Evolutionary conservation across 1,284 basidiomycete species (phyloP), one percentile per base, ranked within the genome.

Genomic region (Chalciporus sp.): DNA sequence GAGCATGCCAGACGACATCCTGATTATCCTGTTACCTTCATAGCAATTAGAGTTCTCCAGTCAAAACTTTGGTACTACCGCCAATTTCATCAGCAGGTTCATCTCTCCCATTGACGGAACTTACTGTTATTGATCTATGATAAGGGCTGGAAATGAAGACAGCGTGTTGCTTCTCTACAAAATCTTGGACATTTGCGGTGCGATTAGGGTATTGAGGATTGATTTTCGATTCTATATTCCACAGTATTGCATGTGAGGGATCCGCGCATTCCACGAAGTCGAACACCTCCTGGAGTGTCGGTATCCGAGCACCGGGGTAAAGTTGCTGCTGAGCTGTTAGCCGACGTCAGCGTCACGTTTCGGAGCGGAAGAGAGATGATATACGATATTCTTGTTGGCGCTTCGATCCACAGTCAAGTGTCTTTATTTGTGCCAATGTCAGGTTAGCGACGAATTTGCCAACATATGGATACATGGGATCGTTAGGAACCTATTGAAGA

Each of bases 221-320:
- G 54, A 92, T 80, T 70, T 92, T 93, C 41, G 86, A 88, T 72
- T 92, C 90, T 56, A 93, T 88, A 66, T 92, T 92, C 80, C 84
- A 90, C 29, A 77, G 70, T 20, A 91, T 77, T 41, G 75, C 68
- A 52, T 80, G 81, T 28, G 76, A 66, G 1, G 82, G 80, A 62
- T 89, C 89, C 3, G 81, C 86, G 61, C 90, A 92, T 44, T 78
- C 76, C 8, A 82, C 86, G 63, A 92, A 92, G 46, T 84, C 81
- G 62, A 93, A 91, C 11, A 91, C 72, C 69, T 92, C 88, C 58
- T 77, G 69, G 31, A 92, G 71, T 1, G 90, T 92, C 7, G 88
- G 83, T 52, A 93, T 82, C 55, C 79, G 84, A 27, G 84, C 83
- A 14, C 83, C 82, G 1, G 88, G 83, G 62, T 85, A 87, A 12